Evolutionary conservation across 768 basidiomycete genomes (phyloP), one percentile per base, ranked within the genome.

Genomic region (Candolleomyces aberdarensis): DNA sequence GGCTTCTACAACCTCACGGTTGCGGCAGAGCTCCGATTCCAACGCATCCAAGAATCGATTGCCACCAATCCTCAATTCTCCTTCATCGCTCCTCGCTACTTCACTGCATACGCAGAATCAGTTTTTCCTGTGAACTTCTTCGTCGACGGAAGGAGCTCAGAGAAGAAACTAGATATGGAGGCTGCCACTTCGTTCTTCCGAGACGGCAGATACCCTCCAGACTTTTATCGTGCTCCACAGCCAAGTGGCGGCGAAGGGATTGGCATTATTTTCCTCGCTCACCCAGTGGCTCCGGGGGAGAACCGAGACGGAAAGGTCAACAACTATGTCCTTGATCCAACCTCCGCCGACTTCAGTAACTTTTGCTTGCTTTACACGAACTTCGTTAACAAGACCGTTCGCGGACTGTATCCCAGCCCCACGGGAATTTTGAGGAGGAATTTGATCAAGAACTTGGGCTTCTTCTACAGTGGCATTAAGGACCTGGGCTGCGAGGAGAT

Each of bases 41-140:
- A 62, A 20, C 61, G 62, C 17, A 64, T 68, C 47, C 67, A 65
- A 54, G 62, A 68, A 9, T 68, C 67, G 9, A 68, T 66, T 9
- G 63, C 62, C 9, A 66, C 61, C 6, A 68, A 68, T 32, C 67
- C 66, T 5, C 46, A 60, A 11, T 68, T 67, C 56, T 52, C 60
- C 7, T 64, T 65, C 41, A 20, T 60, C 9, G 52, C 60, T 19
- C 62, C 63, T 26, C 58, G 61, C n/a, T 65, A 56, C 51, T 59
- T 63, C 36, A 62, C 63, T 29, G 63, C 58, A 3, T 67, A 58
- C 47, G 63, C 61, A 20, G 64, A 65, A 36, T 56, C 64, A 13
- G 31, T 55, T 5, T 64, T 67, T 55, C 64, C 66, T 13, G 17
- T 54, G 53, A 32, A 47, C 5, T 65, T 68, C 47, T 68, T 66